Percentiles rank a stretch among this genome's conserved stretches.
These are phyloP conservation scores for Verticillium nubilum DNA, from an alignment of 2,329 filamentous ascomycete genomes.

Conservation along the genomic window DNA sequence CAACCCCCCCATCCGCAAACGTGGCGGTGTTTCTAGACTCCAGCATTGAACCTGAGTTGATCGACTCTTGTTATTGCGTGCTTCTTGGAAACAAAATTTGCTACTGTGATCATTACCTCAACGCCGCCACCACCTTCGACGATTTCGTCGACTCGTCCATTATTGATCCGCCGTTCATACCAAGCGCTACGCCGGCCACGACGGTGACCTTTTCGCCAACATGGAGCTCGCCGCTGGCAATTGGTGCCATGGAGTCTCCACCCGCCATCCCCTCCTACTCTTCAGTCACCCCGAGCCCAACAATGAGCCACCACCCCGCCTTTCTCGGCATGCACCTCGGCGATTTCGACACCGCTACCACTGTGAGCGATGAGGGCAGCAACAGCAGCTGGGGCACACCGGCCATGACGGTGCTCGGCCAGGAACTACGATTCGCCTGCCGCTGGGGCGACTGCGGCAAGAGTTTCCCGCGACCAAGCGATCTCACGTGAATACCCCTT, in stretches of 20 bases:
- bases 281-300: constrained; percentile 13
- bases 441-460: constrained; percentile 10
- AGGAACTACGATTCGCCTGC: constrained; percentile 8
- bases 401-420: neutral
- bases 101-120: constrained; percentile 10
- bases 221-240: constrained; percentile 14
- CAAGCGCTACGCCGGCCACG: neutral
- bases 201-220: constrained; percentile 1
- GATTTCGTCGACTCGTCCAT: constrained; percentile 8
- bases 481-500: constrained; percentile 11
- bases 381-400: neutral
- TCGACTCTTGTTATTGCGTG: constrained; percentile 13
- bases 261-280: constrained; percentile 12
- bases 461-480: constrained; percentile 10
- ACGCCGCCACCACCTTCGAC: neutral
- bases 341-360: constrained; percentile 2
- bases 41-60: constrained; percentile 10
- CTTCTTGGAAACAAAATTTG: constrained; percentile 10
- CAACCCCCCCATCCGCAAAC: constrained; percentile 3
- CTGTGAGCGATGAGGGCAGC: neutral
- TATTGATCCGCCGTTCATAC: constrained; percentile 6
- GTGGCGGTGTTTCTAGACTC: constrained; percentile 13
- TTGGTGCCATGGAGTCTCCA: constrained; percentile 15
- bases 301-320: constrained; percentile 8
- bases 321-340: constrained; percentile 3